phyloP scores from a whole-genome alignment of 75 land plant genomes.

The Sequoiadendron giganteum region DNA sequence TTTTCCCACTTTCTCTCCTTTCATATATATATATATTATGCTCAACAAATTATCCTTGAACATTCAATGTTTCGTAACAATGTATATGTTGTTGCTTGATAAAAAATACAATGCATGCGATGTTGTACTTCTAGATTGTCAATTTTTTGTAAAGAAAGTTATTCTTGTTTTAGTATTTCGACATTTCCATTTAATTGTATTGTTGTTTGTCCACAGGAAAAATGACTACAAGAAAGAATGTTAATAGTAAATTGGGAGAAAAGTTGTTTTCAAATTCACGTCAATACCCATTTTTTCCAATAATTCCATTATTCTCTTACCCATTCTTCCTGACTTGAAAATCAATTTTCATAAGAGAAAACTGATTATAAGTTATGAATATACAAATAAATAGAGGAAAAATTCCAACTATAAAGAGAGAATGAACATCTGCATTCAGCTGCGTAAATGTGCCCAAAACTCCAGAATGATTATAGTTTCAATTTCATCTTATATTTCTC shows the following conservation, averaged over 20 bases:
- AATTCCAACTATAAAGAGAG: not conserved
- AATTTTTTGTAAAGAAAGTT: not conserved
- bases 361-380: not conserved
- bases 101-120: no score
- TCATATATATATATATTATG: not conserved
- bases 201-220: not conserved
- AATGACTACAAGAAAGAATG: not conserved
- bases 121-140: not conserved
- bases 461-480: no score
- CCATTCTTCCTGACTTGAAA: not conserved
- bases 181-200: not conserved
- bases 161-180: not conserved
- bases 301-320: not conserved
- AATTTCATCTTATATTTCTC: no score
- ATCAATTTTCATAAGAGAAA: not conserved
- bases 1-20: constrained; percentile 9
- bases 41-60: not conserved
- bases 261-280: not conserved
- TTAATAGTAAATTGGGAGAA: not conserved
- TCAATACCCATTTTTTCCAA: not conserved
- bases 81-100: no score
- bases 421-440: not conserved
- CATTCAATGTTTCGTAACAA: not conserved
- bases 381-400: not conserved
- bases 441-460: no score